Percentiles rank a stretch among this genome's conserved stretches.
Evolutionary conservation across 2,329 filamentous ascomycete species (phyloP).

Genomic region (Cladophialophora chaetospira): DNA sequence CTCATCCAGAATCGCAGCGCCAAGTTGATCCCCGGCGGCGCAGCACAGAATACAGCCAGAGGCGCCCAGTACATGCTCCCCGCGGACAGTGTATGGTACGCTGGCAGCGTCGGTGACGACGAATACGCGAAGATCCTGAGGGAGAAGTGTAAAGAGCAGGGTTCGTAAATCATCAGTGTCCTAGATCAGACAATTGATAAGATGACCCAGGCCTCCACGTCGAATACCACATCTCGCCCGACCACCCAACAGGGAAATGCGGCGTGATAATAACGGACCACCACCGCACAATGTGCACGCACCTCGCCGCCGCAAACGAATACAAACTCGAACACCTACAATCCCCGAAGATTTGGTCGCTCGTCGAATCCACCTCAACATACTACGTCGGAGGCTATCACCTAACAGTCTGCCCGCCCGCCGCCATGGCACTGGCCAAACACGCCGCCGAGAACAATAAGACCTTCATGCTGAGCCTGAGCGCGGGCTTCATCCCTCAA

Average conservation of each 20-base stretch:
- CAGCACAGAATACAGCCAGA: constrained; percentile 95
- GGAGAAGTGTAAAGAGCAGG: constrained; percentile 82
- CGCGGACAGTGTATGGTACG: constrained; percentile 84
- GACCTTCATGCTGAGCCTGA: constrained; percentile 84
- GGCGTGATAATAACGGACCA: constrained; percentile 96
- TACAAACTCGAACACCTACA: constrained; percentile 95
- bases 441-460: constrained; percentile 90
- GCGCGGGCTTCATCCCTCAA: constrained; percentile 91
- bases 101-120: constrained; percentile 92
- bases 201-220: constrained; percentile 56
- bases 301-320: constrained; percentile 93
- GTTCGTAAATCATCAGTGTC: constrained; percentile 56
- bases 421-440: constrained; percentile 84
- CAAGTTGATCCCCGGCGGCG: constrained; percentile 92
- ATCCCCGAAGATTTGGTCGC: constrained; percentile 84
- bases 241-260: constrained; percentile 85
- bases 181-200: neutral
- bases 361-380: constrained; percentile 78
- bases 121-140: constrained; percentile 89
- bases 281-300: constrained; percentile 91
- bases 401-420: constrained; percentile 91
- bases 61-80: constrained; percentile 92
- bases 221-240: constrained; percentile 89
- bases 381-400: constrained; percentile 97
- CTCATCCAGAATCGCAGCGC: constrained; percentile 88